Base-by-base conservation (phyloP, 2,329 filamentous ascomycete genomes). In the Teratosphaeria destructans region DNA sequence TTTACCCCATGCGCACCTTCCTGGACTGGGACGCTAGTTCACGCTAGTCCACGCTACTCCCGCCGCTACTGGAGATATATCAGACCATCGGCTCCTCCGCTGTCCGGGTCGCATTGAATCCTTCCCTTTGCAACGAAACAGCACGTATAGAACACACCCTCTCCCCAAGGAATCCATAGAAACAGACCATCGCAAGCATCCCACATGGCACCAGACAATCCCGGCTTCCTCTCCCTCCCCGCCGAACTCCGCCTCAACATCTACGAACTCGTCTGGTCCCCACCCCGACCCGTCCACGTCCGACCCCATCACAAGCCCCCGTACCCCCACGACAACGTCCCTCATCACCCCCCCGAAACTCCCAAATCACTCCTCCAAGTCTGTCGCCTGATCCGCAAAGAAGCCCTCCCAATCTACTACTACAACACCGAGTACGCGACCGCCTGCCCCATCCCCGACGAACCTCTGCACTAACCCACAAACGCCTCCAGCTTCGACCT, bases 231-330 rank as follows among this genome's bases (percentile, higher is more conserved):
- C 8, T 26, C 37, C 6, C 58, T 62, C 7, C 57, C 60, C 5
- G 11, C 53, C 14, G 60, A 62, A 52, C 58, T 62, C 12, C 54
- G 60, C 32, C 49, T 57, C 32, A 47, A 47, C 10, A 60, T 62
- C 54, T 62, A 59, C 43, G 52, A 55, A 7, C 27, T 55, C 16
- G 16, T 62, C 58, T 27, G 59, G 4, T 16, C 23, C 5, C 57
- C 59, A 19, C 19, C 10, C 10, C 14, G 37, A 5, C 55, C 35
- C n/a, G 54, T 63, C 56, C 56, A 58, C 5, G 43, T 49, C 16
- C 43, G 43, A 2, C 43, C 16, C 23, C 43, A 6, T 12, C 12
- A 26, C 3, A 49, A 49, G 5, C 43, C 43, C 43, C 2, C 16
- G 0, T 19, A 7, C 19, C 16, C 16, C 23, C 23, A 23, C 23